Evolutionary conservation across 345 rosid species (phyloP).

Genomic region (Linum trigynum): DNA sequence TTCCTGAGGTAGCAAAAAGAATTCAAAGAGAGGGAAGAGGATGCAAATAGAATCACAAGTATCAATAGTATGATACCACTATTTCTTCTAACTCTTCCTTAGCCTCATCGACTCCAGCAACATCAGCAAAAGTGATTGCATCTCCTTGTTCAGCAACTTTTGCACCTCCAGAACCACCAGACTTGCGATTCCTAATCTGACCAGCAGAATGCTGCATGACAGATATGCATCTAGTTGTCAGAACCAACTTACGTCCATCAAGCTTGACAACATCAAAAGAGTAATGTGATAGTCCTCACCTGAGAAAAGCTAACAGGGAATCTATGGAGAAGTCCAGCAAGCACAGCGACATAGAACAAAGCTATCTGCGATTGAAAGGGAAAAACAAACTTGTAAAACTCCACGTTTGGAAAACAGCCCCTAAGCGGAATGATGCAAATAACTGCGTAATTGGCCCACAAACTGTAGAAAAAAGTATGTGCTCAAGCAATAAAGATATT

Average conservation of each 20-base stretch:
- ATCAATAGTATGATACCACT: constrained; percentile 46
- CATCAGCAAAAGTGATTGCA: constrained; percentile 80
- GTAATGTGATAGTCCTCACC: constrained; percentile 28
- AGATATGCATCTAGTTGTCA: constrained; percentile 11
- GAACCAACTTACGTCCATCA: constrained; percentile 14
- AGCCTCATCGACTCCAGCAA: constrained; percentile 97
- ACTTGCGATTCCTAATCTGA: constrained; percentile 63
- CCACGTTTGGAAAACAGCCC: neutral
- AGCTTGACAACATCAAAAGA: neutral
- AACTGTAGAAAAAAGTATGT: neutral
- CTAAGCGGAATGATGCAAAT: neutral
- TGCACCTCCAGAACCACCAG: constrained; percentile 53
- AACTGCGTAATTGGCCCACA: neutral
- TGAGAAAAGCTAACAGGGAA: constrained; percentile 74
- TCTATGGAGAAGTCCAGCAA: constrained; percentile 67
- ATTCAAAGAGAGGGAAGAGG: neutral
- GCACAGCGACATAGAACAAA: constrained; percentile 63
- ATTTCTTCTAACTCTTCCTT: constrained; percentile 98
- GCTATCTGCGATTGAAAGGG: constrained; percentile 49
- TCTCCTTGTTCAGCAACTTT: constrained; percentile 69
- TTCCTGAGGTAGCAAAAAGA: constrained; percentile 13
- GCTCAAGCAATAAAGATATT: neutral
- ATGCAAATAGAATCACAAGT: constrained; percentile 8
- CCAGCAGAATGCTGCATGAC: constrained; percentile 58
- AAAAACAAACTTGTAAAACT: constrained; percentile 5